Evolutionary conservation across 495 filamentous ascomycete species (phyloP).

Genomic region (Geoglossum glabrum): DNA sequence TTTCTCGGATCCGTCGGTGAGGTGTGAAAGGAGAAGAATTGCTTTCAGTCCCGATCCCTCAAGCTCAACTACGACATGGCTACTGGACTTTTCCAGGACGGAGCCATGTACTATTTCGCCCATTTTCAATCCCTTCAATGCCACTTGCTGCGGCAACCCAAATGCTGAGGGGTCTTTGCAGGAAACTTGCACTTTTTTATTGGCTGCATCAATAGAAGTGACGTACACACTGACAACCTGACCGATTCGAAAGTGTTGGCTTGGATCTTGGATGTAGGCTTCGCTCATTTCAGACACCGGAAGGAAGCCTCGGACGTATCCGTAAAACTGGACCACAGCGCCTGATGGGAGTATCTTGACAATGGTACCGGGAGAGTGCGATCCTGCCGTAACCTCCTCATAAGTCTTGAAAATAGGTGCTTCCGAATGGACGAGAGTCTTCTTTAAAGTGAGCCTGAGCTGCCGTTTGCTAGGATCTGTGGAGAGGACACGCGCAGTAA

Average conservation of each 20-base stretch:
- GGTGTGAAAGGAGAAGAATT: constrained; percentile 49
- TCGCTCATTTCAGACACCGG: constrained; percentile 95
- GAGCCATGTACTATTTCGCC: constrained; percentile 55
- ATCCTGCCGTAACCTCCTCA: constrained; percentile 41
- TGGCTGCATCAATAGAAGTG: constrained; percentile 51
- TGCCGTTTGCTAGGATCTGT: constrained; percentile 55
- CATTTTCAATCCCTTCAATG: constrained; percentile 46
- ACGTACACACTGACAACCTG: constrained; percentile 82
- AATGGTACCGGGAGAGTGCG: constrained; percentile 66
- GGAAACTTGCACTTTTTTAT: constrained; percentile 59
- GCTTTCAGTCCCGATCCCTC: constrained; percentile 51
- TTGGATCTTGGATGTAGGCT: constrained; percentile 74
- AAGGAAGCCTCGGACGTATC: constrained; percentile 59
- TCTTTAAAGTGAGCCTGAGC: constrained; percentile 80
- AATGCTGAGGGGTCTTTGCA: constrained; percentile 76
- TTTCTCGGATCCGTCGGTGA: constrained; percentile 57
- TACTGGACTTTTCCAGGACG: constrained; percentile 67
- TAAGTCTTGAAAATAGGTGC: constrained; percentile 55
- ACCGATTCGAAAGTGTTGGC: constrained; percentile 69
- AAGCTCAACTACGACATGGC: constrained; percentile 59
- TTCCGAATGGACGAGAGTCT: constrained; percentile 79
- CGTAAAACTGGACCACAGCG: constrained; percentile 87
- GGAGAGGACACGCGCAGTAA: constrained; percentile 70
- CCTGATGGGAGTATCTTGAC: constrained; percentile 56
- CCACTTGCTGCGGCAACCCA: constrained; percentile 50